Evolutionary conservation across 306 rosid species (phyloP).

Genomic region (Senna siamea): DNA sequence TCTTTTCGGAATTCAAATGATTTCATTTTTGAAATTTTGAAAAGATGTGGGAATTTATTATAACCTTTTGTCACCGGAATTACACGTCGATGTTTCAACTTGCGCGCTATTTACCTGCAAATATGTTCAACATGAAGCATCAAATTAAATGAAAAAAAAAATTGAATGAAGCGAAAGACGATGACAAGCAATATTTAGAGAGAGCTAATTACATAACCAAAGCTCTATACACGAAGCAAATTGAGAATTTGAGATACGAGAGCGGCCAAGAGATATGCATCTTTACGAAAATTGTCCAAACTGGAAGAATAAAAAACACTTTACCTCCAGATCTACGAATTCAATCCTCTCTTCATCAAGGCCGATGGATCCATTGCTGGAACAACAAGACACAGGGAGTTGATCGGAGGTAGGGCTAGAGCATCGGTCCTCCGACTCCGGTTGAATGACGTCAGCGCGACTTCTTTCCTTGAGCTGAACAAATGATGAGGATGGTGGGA

Average conservation of each 20-base stretch:
- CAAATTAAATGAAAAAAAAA: background rate
- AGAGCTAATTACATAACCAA: constrained; percentile 27
- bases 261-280: background rate
- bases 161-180: background rate
- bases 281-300: constrained; percentile 3
- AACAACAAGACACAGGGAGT: constrained; percentile 58
- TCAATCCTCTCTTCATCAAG: constrained; percentile 44
- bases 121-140: constrained; percentile 29
- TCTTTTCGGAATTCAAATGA: constrained; percentile 30
- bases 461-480: constrained; percentile 40
- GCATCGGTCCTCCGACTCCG: constrained; percentile 37
- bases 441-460: background rate
- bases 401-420: constrained; percentile 45
- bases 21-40: constrained; percentile 34
- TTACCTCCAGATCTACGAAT: constrained; percentile 71
- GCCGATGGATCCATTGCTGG: constrained; percentile 58
- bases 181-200: constrained; percentile 35
- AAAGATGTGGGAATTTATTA: background rate
- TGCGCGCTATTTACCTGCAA: constrained; percentile 63
- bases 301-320: background rate
- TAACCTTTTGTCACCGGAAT: constrained; percentile 62
- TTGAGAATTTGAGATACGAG: background rate
- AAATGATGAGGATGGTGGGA: constrained; percentile 44
- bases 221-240: background rate
- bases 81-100: constrained; percentile 59